Conservation (phyloP, 1,139 yeast genomes). For the Pichia sp. region DNA sequence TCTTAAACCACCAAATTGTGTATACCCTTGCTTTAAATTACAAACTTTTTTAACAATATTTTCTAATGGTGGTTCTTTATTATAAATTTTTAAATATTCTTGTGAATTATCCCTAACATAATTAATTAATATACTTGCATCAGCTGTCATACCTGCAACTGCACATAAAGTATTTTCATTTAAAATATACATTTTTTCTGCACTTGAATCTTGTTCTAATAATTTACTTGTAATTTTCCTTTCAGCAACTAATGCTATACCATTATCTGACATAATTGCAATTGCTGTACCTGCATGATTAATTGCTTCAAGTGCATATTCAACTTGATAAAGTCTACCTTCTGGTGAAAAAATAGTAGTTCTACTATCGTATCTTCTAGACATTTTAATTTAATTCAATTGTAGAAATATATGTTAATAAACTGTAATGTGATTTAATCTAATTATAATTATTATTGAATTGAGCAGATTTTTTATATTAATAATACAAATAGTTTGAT, state of each 20-base stretch:
- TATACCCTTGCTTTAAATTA: constrained; percentile 94
- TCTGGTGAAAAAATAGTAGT: constrained; percentile 98
- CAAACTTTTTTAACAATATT: constrained; percentile 81
- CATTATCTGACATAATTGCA: constrained; percentile 87
- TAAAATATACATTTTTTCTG: constrained; percentile 84
- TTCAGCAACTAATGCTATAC: constrained; percentile 94
- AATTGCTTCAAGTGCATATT: constrained; percentile 95
- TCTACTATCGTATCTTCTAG: constrained; percentile 91
- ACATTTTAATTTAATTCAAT: constrained; percentile 31
- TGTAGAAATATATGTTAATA: too few species aligned
- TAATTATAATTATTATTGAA: too few species aligned
- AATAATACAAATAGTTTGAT: too few species aligned
- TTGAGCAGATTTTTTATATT: too few species aligned
- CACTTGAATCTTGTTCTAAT: constrained; percentile 86
- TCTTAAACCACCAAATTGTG: constrained; percentile 97
- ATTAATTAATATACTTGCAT: constrained; percentile 86
- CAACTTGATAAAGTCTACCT: constrained; percentile 94
- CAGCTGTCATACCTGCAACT: constrained; percentile 98
- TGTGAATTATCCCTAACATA: constrained; percentile 86
- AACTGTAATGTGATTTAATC: too few species aligned
- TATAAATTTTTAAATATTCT: constrained; percentile 73
- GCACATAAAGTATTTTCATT: constrained; percentile 68
- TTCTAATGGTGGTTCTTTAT: constrained; percentile 90
- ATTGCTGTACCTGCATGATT: constrained; percentile 97
- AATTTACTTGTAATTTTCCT: constrained; percentile 88